Conservation (phyloP, 2,329 filamentous ascomycete genomes). For the Botrytis fabae region DNA sequence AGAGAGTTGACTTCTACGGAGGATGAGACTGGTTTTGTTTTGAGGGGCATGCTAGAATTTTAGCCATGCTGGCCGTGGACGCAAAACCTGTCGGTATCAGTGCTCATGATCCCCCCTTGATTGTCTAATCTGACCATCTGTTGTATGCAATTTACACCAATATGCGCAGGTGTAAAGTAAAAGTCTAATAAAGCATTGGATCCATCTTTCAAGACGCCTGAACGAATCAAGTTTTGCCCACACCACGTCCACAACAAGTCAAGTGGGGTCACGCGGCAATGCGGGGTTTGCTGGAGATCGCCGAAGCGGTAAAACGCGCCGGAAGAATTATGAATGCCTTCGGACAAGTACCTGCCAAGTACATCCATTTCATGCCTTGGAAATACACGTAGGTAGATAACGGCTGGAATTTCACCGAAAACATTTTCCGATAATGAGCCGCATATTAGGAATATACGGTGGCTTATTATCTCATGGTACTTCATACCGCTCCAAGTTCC, state of each 20-base stretch:
- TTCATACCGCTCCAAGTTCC: background rate
- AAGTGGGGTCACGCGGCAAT: background rate
- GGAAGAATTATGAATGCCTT: constrained; percentile 1
- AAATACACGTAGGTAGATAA: background rate
- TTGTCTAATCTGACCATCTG: background rate
- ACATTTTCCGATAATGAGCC: background rate
- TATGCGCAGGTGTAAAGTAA: background rate
- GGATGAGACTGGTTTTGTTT: background rate
- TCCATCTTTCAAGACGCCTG: background rate
- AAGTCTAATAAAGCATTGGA: background rate
- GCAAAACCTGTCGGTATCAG: background rate
- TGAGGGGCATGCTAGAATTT: background rate
- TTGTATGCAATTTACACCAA: background rate
- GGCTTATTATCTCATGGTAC: background rate
- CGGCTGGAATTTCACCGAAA: background rate
- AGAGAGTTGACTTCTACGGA: background rate
- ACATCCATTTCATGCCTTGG: background rate
- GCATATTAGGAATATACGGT: background rate
- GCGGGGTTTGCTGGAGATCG: background rate
- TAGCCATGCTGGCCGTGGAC: background rate
- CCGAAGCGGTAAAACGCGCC: background rate
- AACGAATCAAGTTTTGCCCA: background rate
- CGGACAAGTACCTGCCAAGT: background rate
- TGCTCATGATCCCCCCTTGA: background rate
- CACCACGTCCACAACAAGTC: background rate